A percentile compares a stretch with the other conserved stretches of the same genome.
Conservation (phyloP, 148 eudicot genomes). For the Talinum fruticosum region DNA sequence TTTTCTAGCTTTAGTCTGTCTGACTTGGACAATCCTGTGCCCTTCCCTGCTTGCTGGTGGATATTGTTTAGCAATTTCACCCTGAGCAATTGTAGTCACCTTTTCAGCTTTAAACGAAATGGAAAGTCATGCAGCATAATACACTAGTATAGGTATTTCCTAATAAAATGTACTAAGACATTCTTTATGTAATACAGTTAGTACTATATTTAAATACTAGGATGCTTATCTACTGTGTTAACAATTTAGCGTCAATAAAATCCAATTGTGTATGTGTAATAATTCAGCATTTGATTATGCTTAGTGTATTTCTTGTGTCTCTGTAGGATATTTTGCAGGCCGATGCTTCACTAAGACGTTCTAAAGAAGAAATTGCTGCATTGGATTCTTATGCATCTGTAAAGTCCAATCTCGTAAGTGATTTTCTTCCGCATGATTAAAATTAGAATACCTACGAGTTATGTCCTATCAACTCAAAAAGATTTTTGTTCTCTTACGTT, state of each 20-base stretch:
- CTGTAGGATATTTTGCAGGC: slow-evolving; percentile 70
- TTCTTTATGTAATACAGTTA: too few species aligned
- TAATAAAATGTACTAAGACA: not conserved
- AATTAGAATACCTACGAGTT: not conserved
- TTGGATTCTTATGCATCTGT: slow-evolving; percentile 68
- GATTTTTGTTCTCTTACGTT: not conserved
- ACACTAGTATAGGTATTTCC: not conserved
- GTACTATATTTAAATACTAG: not conserved
- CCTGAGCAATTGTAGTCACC: not conserved
- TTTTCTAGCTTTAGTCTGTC: not conserved
- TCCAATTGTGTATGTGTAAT: not conserved
- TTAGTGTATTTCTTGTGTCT: slow-evolving; percentile 7
- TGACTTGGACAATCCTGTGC: not conserved
- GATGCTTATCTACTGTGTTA: not conserved
- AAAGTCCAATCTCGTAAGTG: slow-evolving; percentile 89
- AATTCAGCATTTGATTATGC: not conserved
- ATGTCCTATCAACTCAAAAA: not conserved
- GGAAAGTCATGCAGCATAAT: not conserved
- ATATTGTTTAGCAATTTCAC: not conserved
- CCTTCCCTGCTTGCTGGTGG: not conserved
- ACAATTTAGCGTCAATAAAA: not conserved
- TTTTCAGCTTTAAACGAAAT: not conserved
- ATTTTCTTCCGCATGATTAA: slow-evolving; percentile 10
- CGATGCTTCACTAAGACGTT: slow-evolving; percentile 69
- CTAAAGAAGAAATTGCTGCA: slow-evolving; percentile 63